Conservation (phyloP, 192 early-diverging fungal genomes). For the Dissophora ornata region DNA sequence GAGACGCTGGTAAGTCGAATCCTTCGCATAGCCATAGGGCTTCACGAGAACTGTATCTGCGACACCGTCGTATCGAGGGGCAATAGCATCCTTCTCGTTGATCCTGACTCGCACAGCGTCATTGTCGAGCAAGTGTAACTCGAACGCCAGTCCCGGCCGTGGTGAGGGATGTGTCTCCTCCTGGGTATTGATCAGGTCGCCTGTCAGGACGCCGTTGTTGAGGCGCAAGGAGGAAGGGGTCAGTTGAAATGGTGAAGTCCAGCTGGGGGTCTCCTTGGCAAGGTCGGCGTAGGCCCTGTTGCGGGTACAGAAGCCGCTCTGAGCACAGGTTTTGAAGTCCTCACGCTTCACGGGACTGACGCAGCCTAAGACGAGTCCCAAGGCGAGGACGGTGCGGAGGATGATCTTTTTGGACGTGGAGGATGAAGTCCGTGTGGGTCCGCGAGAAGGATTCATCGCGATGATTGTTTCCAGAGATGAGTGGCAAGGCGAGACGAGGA, state of each 20-base stretch:
- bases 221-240: constrained; percentile 68
- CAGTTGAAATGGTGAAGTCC: constrained; percentile 72
- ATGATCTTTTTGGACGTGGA: constrained; percentile 24
- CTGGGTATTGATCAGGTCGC: constrained; percentile 66
- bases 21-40: constrained; percentile 25
- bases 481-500: background rate
- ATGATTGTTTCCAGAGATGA: constrained; percentile 2
- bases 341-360: constrained; percentile 73
- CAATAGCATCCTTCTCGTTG: constrained; percentile 74
- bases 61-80: constrained; percentile 77
- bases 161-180: constrained; percentile 21
- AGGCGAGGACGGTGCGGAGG: constrained; percentile 40
- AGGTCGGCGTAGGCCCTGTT: constrained; percentile 87
- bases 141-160: constrained; percentile 51
- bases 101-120: constrained; percentile 69
- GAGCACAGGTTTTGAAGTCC: constrained; percentile 93
- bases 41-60: constrained; percentile 65
- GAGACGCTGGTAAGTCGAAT: constrained; percentile 16
- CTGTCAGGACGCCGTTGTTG: constrained; percentile 63
- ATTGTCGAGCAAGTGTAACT: constrained; percentile 65
- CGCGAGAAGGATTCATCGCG: constrained; percentile 7
- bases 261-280: constrained; percentile 28
- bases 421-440: background rate
- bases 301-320: constrained; percentile 89
- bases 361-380: constrained; percentile 28